Percentiles rank a stretch among this genome's conserved stretches.
These are phyloP conservation scores for Penicillium frequentans DNA, from an alignment of 2,329 filamentous ascomycete species.

Conservation along the genomic window DNA sequence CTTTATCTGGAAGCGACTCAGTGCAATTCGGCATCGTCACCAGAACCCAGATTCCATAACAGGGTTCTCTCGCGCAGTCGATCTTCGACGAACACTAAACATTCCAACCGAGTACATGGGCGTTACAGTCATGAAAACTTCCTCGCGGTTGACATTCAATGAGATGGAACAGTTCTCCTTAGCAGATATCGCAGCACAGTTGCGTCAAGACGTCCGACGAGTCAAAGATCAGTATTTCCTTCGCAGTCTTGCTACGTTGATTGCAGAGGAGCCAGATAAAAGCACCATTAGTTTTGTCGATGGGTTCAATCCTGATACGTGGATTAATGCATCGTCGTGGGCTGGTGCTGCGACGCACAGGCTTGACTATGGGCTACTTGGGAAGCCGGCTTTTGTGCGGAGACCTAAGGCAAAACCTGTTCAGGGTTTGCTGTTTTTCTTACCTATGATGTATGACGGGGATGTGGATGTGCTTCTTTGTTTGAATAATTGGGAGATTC, in stretches of 20 bases:
- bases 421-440: conserved; percentile 16
- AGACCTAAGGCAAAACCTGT: conserved; percentile 14
- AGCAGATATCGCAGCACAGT: conserved; percentile 11
- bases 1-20: conserved; percentile 35
- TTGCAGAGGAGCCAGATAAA: conserved; percentile 27
- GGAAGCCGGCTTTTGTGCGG: conserved; percentile 15
- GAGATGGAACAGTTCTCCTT: conserved; percentile 21
- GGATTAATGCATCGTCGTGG: conserved; percentile 15
- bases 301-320: conserved; percentile 14
- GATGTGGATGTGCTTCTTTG: conserved; percentile 20
- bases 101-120: conserved; percentile 31
- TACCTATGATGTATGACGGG: conserved; percentile 9
- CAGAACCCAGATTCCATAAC: conserved; percentile 16
- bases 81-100: conserved; percentile 24
- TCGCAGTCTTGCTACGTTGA: conserved; percentile 32
- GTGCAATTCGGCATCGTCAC: conserved; percentile 19
- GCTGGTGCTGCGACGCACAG: background rate
- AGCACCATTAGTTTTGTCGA: conserved; percentile 23
- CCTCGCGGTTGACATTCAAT: conserved; percentile 19
- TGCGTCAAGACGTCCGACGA: conserved; percentile 24
- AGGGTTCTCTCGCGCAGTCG: conserved; percentile 29
- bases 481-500: conserved; percentile 12
- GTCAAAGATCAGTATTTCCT: conserved; percentile 21
- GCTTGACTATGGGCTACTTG: conserved; percentile 15
- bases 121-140: conserved; percentile 25